Conservation (phyloP, 2,329 filamentous ascomycete species). For the Curvularia hawaiiensis region DNA sequence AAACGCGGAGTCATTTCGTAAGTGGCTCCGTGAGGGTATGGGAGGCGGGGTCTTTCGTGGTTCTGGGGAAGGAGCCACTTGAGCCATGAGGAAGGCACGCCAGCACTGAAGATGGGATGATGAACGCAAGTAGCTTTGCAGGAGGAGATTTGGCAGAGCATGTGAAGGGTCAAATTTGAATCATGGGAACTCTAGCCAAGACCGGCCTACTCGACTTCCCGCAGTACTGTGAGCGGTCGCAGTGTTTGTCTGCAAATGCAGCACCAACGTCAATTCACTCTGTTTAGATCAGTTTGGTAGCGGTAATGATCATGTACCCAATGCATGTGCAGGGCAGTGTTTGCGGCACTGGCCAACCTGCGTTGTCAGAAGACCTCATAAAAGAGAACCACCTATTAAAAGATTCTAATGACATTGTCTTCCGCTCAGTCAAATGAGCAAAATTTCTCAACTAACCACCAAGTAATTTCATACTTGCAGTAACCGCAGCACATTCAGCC, state of each 20-base stretch:
- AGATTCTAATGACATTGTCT: constrained; percentile 6
- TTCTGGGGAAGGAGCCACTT: constrained; percentile 1
- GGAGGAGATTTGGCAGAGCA: background rate
- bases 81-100: constrained; percentile 5
- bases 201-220: constrained; percentile 1
- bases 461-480: background rate
- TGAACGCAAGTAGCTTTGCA: background rate
- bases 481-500: background rate
- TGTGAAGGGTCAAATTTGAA: constrained; percentile 2
- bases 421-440: constrained; percentile 1
- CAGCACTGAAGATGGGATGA: background rate
- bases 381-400: background rate
- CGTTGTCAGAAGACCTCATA: constrained; percentile 3
- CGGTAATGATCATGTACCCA: background rate
- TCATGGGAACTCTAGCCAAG: constrained; percentile 5
- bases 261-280: background rate
- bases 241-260: constrained; percentile 6
- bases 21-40: constrained; percentile 11
- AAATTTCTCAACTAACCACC: background rate
- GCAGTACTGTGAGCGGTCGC: background rate
- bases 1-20: constrained; percentile 1
- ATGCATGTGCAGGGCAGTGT: background rate
- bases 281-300: background rate
- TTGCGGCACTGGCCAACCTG: constrained; percentile 4
- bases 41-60: constrained; percentile 8